Percentiles rank a stretch among this genome's conserved stretches.
These are phyloP conservation scores for Styphnolobium japonicum DNA, from an alignment of 306 rosid species.

Conservation along the genomic window DNA sequence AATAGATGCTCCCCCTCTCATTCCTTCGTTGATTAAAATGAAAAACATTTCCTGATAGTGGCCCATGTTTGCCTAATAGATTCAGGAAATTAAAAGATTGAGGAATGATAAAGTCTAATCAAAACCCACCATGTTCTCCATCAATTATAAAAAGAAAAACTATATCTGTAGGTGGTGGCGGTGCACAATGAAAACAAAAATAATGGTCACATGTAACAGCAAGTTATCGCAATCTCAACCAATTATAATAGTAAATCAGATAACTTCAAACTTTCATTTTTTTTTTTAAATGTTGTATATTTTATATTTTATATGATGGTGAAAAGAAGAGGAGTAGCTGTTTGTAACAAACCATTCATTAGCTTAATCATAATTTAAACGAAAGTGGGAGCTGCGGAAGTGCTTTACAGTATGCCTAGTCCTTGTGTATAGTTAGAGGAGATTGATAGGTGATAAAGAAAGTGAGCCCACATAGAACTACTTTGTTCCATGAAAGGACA, in stretches of 20 bases:
- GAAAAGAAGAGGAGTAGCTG: constrained; percentile 26
- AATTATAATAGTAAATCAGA: background rate
- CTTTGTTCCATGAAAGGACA: constrained; percentile 33
- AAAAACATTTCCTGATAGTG: background rate
- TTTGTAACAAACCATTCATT: constrained; percentile 38
- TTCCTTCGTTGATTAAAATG: background rate
- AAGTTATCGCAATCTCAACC: constrained; percentile 1
- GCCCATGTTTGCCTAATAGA: background rate
- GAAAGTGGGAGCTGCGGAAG: constrained; percentile 47
- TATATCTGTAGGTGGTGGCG: background rate
- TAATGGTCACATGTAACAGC: background rate
- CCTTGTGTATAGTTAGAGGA: constrained; percentile 3
- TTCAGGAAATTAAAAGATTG: background rate
- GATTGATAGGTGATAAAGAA: constrained; percentile 30
- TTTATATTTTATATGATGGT: constrained; percentile 4
- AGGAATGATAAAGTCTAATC: constrained; percentile 10
- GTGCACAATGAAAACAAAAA: background rate
- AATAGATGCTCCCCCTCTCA: background rate
- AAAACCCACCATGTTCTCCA: constrained; percentile 24
- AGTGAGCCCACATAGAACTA: constrained; percentile 42
- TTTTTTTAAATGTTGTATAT: background rate
- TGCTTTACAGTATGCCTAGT: constrained; percentile 42
- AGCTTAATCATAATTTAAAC: constrained; percentile 49
- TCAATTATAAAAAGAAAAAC: background rate
- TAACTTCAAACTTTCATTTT: background rate